Evolutionary conservation across 1,284 basidiomycete species (phyloP).

Genomic region (Trametes hirsuta): DNA sequence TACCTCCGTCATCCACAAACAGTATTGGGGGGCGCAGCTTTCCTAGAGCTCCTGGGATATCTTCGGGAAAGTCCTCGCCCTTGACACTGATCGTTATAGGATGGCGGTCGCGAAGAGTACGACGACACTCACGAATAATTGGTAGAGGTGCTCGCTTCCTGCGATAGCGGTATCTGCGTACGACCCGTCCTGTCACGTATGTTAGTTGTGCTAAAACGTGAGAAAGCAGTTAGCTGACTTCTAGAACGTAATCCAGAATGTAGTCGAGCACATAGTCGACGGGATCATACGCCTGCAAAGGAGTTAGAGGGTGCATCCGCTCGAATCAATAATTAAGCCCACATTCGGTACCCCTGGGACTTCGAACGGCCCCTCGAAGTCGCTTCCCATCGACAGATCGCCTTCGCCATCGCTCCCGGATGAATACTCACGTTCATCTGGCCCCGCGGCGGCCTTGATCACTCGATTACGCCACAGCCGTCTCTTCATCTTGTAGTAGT

Average conservation of each 20-base stretch:
- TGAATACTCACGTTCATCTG: constrained; percentile 9
- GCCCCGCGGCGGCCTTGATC: constrained; percentile 21
- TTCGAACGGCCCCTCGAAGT: background rate
- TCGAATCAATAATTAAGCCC: background rate
- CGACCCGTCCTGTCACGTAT: constrained; percentile 4
- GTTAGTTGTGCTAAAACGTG: background rate
- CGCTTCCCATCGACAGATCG: background rate
- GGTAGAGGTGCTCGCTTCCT: constrained; percentile 23
- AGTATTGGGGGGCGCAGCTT: constrained; percentile 23
- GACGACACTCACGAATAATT: constrained; percentile 11
- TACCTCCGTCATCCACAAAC: constrained; percentile 28
- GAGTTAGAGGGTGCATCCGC: background rate
- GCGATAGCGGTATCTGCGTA: constrained; percentile 24
- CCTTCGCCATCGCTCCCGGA: constrained; percentile 3
- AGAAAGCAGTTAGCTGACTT: constrained; percentile 7
- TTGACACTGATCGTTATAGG: background rate
- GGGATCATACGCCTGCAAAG: constrained; percentile 21
- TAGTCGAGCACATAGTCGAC: constrained; percentile 25
- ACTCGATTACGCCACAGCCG: constrained; percentile 13
- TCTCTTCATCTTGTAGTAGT: constrained; percentile 30
- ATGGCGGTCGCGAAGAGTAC: background rate
- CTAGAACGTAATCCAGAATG: constrained; percentile 18
- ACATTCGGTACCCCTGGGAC: background rate
- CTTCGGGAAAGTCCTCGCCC: constrained; percentile 22
- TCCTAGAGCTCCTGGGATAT: constrained; percentile 23